phyloP scores from a whole-genome alignment of 177 flowering plant genomes.

The Telopea speciosissima region DNA sequence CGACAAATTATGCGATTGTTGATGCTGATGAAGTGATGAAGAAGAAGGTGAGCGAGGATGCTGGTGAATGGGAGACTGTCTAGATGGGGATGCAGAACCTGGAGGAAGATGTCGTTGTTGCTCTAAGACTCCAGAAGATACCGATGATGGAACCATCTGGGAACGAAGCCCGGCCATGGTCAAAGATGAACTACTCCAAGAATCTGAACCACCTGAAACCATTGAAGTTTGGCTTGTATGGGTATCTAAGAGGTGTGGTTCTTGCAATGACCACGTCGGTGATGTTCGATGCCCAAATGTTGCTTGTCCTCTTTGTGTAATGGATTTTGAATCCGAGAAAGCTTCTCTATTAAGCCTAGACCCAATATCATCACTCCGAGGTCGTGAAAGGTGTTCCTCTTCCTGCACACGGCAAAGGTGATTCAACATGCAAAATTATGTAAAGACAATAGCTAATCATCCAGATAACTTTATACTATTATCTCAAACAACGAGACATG shows the following conservation, averaged over 20 bases:
- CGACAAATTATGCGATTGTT: conserved; percentile 19
- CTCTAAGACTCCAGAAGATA: conserved; percentile 25
- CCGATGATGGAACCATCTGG: conserved; percentile 26
- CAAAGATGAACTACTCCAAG: conserved; percentile 32
- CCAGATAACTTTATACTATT: neutral
- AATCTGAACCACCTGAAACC: conserved; percentile 28
- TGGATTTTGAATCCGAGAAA: conserved; percentile 39
- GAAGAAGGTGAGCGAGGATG: conserved; percentile 37
- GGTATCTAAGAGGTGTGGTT: conserved; percentile 26
- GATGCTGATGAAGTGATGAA: conserved; percentile 21
- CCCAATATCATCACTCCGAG: conserved; percentile 25
- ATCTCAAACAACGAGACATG: neutral
- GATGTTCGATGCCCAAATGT: conserved; percentile 18
- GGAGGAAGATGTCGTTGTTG: conserved; percentile 33
- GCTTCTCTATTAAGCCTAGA: conserved; percentile 42
- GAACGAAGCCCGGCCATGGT: conserved; percentile 26
- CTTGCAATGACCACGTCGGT: conserved; percentile 7
- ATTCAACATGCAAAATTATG: neutral
- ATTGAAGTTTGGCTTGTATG: conserved; percentile 17
- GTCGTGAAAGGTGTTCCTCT: conserved; percentile 21
- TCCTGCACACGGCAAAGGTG: conserved; percentile 38
- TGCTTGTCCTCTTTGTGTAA: conserved; percentile 28
- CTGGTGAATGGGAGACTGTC: conserved; percentile 36
- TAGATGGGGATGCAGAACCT: conserved; percentile 41
- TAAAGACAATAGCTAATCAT: neutral